A percentile compares a stretch with the other conserved stretches of the same genome.
These are phyloP conservation scores for Reticulascus tulasneorum DNA, from an alignment of 2,329 filamentous ascomycete genomes.

Conservation along the genomic window DNA sequence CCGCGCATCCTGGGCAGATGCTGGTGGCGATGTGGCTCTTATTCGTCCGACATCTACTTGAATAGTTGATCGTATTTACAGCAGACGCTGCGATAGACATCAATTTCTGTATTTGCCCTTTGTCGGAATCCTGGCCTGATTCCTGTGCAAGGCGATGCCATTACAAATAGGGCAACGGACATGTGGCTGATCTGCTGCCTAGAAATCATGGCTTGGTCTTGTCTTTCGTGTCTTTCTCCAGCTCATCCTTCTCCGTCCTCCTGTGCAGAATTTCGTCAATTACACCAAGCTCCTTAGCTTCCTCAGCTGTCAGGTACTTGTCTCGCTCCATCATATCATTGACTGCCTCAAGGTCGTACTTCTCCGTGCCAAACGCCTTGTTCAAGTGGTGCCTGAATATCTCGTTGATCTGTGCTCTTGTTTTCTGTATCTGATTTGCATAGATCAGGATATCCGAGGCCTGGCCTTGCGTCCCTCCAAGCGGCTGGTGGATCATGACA, in stretches of 20 bases:
- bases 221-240: conserved; percentile 11
- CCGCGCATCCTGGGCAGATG: too few species aligned
- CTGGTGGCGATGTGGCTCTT: too few species aligned
- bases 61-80: too few species aligned
- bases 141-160: too few species aligned
- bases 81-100: too few species aligned
- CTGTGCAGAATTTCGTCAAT: conserved; percentile 82
- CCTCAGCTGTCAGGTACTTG: conserved; percentile 84
- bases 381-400: conserved; percentile 89
- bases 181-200: too few species aligned
- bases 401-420: conserved; percentile 79
- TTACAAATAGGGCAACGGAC: too few species aligned
- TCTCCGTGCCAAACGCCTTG: conserved; percentile 67
- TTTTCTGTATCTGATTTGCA: conserved; percentile 89
- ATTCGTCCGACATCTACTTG: too few species aligned
- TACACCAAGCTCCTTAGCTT: conserved; percentile 86
- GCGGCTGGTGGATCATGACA: conserved; percentile 96
- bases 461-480: conserved; percentile 65
- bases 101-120: too few species aligned
- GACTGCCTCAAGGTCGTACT: conserved; percentile 76
- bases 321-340: conserved; percentile 96
- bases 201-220: conserved; percentile 16
- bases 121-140: too few species aligned
- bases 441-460: conserved; percentile 90
- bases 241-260: conserved; percentile 39